A percentile compares a stretch with the other conserved stretches of the same genome.
Evolutionary conservation across 2,329 filamentous ascomycete genomes (phyloP).

Genomic region (Aspergillus piperis): DNA sequence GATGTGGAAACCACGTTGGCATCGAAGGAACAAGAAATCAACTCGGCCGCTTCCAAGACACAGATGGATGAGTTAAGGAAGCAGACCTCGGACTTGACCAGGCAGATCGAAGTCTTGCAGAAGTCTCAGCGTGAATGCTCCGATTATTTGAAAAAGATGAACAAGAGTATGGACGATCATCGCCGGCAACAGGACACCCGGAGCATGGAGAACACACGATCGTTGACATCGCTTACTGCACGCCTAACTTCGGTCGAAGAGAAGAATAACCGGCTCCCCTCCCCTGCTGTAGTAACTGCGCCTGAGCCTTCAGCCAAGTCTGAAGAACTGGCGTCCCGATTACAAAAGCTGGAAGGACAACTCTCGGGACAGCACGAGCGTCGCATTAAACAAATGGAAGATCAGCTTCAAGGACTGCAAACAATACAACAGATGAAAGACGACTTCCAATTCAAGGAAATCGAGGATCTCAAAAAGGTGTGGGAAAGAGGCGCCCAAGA

Average conservation of each 20-base stretch:
- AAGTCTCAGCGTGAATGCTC: background rate
- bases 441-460: slow-evolving; percentile 20
- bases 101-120: background rate
- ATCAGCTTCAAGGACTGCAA: slow-evolving; percentile 14
- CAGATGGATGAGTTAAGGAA: background rate
- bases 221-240: background rate
- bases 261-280: background rate
- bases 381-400: slow-evolving; percentile 5
- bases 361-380: background rate
- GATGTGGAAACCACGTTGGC: slow-evolving; percentile 2
- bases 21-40: slow-evolving; percentile 2
- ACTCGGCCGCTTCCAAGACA: background rate
- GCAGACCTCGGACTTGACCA: background rate
- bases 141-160: background rate
- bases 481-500: slow-evolving; percentile 3
- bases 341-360: slow-evolving; percentile 3
- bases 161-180: background rate
- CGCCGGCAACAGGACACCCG: background rate
- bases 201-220: background rate
- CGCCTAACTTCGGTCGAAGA: background rate
- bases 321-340: background rate
- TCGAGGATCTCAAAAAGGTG: slow-evolving; percentile 21
- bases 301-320: background rate
- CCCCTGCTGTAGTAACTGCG: background rate
- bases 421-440: slow-evolving; percentile 25